Percentiles rank a stretch among this genome's conserved stretches.
Evolutionary conservation across 2,329 filamentous ascomycete genomes (phyloP).

Genomic region (Epichloe sibirici): DNA sequence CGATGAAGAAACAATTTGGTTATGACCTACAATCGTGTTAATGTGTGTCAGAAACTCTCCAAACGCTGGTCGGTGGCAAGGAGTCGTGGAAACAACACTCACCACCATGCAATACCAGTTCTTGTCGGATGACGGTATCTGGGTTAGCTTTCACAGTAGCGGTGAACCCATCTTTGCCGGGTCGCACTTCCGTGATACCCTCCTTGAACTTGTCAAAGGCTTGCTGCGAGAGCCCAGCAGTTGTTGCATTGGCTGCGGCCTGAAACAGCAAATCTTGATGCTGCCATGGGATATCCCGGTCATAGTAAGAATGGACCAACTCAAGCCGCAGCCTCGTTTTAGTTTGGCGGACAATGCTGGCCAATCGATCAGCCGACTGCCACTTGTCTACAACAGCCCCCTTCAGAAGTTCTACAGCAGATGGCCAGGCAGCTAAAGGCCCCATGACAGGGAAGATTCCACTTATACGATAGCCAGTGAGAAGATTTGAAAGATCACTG

Average conservation of each 20-base stretch:
- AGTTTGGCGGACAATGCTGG: slow-evolving; percentile 39
- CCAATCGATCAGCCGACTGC: slow-evolving; percentile 57
- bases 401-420: slow-evolving; percentile 48
- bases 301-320: slow-evolving; percentile 69
- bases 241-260: slow-evolving; percentile 41
- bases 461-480: slow-evolving; percentile 67
- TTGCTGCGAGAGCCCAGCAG: slow-evolving; percentile 22
- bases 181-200: slow-evolving; percentile 27
- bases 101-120: slow-evolving; percentile 44
- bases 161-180: slow-evolving; percentile 34
- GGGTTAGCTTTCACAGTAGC: slow-evolving; percentile 31
- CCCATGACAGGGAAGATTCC: slow-evolving; percentile 70
- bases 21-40: slow-evolving; percentile 43
- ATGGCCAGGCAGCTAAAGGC: slow-evolving; percentile 57
- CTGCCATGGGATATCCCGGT: slow-evolving; percentile 67
- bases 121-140: slow-evolving; percentile 38
- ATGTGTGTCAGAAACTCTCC: background rate
- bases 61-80: background rate
- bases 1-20: slow-evolving; percentile 53
- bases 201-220: slow-evolving; percentile 33
- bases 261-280: slow-evolving; percentile 55
- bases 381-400: slow-evolving; percentile 66
- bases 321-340: slow-evolving; percentile 48
- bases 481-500: slow-evolving; percentile 57
- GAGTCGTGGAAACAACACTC: slow-evolving; percentile 13